Conservation (phyloP, 73 alveolate species). For the Paramecium caudatum region DNA sequence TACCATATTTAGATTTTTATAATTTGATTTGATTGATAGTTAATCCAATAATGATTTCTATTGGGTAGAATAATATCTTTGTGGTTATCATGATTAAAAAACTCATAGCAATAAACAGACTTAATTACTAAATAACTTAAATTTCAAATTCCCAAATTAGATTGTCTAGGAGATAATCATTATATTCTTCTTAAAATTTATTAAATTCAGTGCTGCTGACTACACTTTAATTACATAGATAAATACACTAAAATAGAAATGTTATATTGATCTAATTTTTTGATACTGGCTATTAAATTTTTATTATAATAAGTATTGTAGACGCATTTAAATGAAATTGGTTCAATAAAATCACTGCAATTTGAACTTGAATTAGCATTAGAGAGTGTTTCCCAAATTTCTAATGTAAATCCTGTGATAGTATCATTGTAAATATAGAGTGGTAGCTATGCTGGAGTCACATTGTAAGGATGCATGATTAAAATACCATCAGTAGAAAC, state of each 20-base stretch:
- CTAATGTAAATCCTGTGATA: conserved; percentile 11
- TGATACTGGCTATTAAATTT: not conserved
- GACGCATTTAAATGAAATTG: not conserved
- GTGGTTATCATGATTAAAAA: not conserved
- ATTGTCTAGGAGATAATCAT: not conserved
- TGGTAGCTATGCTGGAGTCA: not conserved
- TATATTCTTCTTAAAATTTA: not conserved
- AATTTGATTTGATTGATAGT: not conserved
- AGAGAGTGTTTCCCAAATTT: not conserved
- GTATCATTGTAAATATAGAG: not conserved
- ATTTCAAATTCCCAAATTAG: not conserved
- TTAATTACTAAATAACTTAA: not conserved
- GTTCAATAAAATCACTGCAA: not conserved
- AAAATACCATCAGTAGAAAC: not conserved
- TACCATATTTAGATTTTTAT: not conserved
- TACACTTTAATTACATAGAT: not conserved
- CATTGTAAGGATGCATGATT: conserved; percentile 29
- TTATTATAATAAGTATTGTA: not conserved
- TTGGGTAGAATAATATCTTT: not conserved
- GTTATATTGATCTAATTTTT: not conserved
- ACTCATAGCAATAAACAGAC: not conserved
- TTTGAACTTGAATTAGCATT: not conserved
- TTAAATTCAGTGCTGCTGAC: conserved; percentile 31
- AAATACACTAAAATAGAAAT: not conserved
- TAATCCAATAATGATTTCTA: not conserved